phyloP scores from a whole-genome alignment of 768 basidiomycete species.

The Amanita brunnescens region DNA sequence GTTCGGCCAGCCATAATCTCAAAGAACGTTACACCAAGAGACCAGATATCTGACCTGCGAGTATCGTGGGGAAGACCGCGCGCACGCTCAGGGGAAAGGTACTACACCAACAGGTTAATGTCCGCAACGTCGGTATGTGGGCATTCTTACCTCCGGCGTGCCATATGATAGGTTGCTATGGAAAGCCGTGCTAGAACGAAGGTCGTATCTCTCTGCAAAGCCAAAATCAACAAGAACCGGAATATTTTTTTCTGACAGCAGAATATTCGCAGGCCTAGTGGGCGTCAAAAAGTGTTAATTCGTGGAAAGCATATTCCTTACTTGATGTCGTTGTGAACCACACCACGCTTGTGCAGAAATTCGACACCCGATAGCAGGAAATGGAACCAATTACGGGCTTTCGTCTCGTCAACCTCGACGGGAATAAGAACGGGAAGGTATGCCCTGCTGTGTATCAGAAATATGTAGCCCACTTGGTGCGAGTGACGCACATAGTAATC shows the following conservation, averaged over 20 bases:
- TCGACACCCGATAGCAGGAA: constrained; percentile 75
- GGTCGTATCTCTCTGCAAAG: constrained; percentile 84
- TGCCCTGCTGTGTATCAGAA: constrained; percentile 44
- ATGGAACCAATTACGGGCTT: constrained; percentile 76
- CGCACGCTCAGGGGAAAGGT: constrained; percentile 88
- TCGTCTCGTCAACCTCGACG: constrained; percentile 75
- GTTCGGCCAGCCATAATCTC: constrained; percentile 91
- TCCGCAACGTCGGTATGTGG: not conserved
- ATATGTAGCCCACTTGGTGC: not conserved
- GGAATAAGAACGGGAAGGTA: constrained; percentile 81
- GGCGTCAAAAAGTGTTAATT: not conserved
- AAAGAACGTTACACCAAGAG: constrained; percentile 86
- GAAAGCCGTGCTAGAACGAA: constrained; percentile 55
- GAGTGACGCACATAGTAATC: constrained; percentile 72
- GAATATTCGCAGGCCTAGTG: constrained; percentile 82
- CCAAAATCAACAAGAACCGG: constrained; percentile 95
- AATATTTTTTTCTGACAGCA: constrained; percentile 67
- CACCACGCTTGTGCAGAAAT: constrained; percentile 75
- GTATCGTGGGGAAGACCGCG: constrained; percentile 88
- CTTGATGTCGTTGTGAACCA: constrained; percentile 95
- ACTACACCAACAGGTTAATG: constrained; percentile 39
- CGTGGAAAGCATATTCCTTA: constrained; percentile 18
- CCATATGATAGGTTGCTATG: constrained; percentile 81
- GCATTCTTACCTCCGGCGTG: constrained; percentile 69
- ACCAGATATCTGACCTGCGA: constrained; percentile 82